These are phyloP conservation scores for Dothidotthia symphoricarpi DNA, from an alignment of 2,329 filamentous ascomycete genomes.

Conservation along the genomic window DNA sequence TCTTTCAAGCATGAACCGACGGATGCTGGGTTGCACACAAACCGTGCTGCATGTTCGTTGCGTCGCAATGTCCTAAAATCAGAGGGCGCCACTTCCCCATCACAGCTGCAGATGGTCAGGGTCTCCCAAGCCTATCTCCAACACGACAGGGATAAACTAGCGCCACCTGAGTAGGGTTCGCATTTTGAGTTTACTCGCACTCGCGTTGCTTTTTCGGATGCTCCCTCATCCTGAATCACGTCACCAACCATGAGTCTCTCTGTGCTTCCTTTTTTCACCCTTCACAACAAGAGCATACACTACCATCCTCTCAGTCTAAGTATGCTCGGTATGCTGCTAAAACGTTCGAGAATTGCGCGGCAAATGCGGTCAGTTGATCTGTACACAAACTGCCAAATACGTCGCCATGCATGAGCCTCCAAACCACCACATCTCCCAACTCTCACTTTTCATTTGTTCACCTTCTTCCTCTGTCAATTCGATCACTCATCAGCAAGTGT, in stretches of 20 bases:
- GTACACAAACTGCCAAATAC: conserved; percentile 28
- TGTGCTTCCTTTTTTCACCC: conserved; percentile 2
- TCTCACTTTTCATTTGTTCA: too few species aligned
- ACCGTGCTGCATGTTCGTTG: conserved; percentile 15
- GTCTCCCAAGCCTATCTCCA: too few species aligned
- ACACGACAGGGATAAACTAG: too few species aligned
- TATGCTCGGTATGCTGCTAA: neutral
- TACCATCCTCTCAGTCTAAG: conserved; percentile 1
- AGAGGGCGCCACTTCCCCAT: too few species aligned
- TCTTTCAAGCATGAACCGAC: conserved; percentile 19
- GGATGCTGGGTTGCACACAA: conserved; percentile 31
- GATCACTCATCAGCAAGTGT: conserved; percentile 5
- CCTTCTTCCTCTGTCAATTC: conserved; percentile 19
- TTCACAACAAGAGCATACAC: conserved; percentile 3
- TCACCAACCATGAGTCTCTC: conserved; percentile 4
- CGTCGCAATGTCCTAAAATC: too few species aligned
- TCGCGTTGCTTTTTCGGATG: conserved; percentile 18
- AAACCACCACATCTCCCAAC: conserved; percentile 25
- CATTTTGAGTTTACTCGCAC: conserved; percentile 23
- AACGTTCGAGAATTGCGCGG: conserved; percentile 13
- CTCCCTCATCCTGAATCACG: conserved; percentile 11
- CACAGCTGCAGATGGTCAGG: too few species aligned
- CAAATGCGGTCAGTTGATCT: conserved; percentile 25
- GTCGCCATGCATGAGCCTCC: conserved; percentile 34
- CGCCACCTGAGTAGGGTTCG: too few species aligned